Conservation (phyloP, 169 alveolate species). For the Plasmodium malariae region DNA sequence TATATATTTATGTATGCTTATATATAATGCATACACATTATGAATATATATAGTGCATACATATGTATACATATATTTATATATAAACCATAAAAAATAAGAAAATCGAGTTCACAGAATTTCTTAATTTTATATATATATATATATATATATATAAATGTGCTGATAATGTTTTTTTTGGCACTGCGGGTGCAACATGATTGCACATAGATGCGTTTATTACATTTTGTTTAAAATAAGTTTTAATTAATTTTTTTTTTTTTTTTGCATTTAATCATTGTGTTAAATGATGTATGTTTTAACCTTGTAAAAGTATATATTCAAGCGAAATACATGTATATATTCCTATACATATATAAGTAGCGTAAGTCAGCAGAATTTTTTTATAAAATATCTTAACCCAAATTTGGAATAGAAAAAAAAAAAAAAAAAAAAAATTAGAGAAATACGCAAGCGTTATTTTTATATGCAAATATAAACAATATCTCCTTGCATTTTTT, state of each 20-base stretch:
- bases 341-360: too few species aligned
- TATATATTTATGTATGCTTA: slow-evolving; percentile 3
- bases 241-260: not conserved
- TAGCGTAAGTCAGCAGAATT: too few species aligned
- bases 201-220: slow-evolving; percentile 48
- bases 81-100: not conserved
- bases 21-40: slow-evolving; percentile 2
- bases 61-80: slow-evolving; percentile 2
- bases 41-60: slow-evolving; percentile 3
- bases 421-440: not conserved
- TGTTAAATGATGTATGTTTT: too few species aligned
- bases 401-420: too few species aligned
- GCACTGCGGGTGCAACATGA: not conserved
- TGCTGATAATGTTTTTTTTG: not conserved
- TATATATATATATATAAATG: not conserved
- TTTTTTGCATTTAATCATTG: not conserved
- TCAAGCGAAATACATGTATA: too few species aligned
- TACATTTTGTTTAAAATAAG: too few species aligned
- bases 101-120: slow-evolving; percentile 1
- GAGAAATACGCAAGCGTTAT: not conserved
- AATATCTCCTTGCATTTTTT: not conserved
- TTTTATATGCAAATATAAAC: not conserved
- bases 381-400: too few species aligned
- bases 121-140: not conserved
- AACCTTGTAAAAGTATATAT: too few species aligned